These are phyloP conservation scores for Handroanthus guayacan DNA, from an alignment of 257 asterid species.

Conservation along the genomic window DNA sequence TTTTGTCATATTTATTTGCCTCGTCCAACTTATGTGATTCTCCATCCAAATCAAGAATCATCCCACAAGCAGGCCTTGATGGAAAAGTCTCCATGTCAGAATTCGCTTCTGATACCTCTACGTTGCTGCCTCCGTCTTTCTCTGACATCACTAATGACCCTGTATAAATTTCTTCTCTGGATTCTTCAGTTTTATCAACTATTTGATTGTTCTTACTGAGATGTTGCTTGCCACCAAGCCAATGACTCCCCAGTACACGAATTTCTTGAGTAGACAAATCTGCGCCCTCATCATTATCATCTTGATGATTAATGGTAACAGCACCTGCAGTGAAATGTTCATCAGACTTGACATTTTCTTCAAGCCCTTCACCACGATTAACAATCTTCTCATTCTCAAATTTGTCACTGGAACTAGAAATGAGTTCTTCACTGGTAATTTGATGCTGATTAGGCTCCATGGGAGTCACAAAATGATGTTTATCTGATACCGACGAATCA, in stretches of 20 bases:
- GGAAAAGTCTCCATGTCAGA: constrained; percentile 67
- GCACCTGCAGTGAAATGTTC: constrained; percentile 20
- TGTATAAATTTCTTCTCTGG: constrained; percentile 12
- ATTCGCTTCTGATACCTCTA: constrained; percentile 30
- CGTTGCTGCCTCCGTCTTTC: constrained; percentile 16
- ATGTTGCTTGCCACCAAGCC: constrained; percentile 20
- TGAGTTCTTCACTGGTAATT: constrained; percentile 40
- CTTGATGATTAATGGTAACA: constrained; percentile 29
- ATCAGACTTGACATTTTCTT: constrained; percentile 31
- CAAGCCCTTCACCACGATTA: constrained; percentile 34
- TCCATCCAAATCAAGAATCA: constrained; percentile 42
- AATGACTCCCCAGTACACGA: not conserved
- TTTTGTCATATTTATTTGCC: constrained; percentile 37
- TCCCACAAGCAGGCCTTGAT: constrained; percentile 46
- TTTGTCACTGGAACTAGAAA: constrained; percentile 35
- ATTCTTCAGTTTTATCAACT: constrained; percentile 24
- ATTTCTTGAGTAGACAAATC: too few relatives aligned
- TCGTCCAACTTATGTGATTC: constrained; percentile 35
- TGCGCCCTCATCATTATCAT: constrained; percentile 9
- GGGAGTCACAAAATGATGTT: constrained; percentile 30
- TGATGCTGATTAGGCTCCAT: constrained; percentile 28
- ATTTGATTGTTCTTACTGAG: constrained; percentile 27
- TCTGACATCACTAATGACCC: constrained; percentile 22
- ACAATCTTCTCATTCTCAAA: constrained; percentile 40
- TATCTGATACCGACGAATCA: constrained; percentile 44